Conservation (phyloP, 225 moss, liverwort and hornwort genomes). For the Bryum argenteum region DNA sequence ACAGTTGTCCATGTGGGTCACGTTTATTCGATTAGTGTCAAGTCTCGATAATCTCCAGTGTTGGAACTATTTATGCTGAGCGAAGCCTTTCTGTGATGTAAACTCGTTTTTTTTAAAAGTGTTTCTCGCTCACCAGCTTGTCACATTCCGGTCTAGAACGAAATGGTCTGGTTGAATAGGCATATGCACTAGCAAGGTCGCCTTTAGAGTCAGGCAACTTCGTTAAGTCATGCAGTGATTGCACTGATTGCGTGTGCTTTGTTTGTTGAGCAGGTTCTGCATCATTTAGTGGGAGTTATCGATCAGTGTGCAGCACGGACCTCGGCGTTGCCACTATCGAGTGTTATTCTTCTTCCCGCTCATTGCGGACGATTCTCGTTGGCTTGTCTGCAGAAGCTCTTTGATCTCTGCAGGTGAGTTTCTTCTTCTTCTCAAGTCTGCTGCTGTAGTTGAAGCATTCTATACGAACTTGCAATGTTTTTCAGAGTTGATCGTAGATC, state of each 20-base stretch:
- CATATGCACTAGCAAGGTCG: constrained; percentile 5
- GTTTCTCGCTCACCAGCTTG: constrained; percentile 23
- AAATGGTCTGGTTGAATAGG: constrained; percentile 13
- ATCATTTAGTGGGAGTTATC: constrained; percentile 60
- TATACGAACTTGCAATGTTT: constrained; percentile 10
- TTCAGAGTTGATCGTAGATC: constrained; percentile 12
- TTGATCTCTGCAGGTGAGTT: constrained; percentile 61
- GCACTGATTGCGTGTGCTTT: constrained; percentile 1
- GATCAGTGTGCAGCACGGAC: constrained; percentile 74
- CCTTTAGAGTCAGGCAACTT: constrained; percentile 13
- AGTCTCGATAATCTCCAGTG: neutral
- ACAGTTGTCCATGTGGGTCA: neutral
- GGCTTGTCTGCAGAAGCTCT: constrained; percentile 65
- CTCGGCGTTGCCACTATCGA: constrained; percentile 51
- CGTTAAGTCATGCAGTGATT: neutral
- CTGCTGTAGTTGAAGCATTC: constrained; percentile 12
- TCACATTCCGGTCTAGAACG: constrained; percentile 8
- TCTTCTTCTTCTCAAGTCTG: constrained; percentile 17
- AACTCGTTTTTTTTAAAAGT: constrained; percentile 8
- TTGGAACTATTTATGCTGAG: no score
- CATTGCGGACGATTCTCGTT: constrained; percentile 70
- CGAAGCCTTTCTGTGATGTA: neutral
- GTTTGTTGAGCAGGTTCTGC: constrained; percentile 55
- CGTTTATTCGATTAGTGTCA: neutral
- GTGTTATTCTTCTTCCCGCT: constrained; percentile 54